Evolutionary conservation across 2,329 filamentous ascomycete genomes (phyloP), one percentile per base, ranked within the genome.

Genomic region (Ascosphaera pollenicola): DNA sequence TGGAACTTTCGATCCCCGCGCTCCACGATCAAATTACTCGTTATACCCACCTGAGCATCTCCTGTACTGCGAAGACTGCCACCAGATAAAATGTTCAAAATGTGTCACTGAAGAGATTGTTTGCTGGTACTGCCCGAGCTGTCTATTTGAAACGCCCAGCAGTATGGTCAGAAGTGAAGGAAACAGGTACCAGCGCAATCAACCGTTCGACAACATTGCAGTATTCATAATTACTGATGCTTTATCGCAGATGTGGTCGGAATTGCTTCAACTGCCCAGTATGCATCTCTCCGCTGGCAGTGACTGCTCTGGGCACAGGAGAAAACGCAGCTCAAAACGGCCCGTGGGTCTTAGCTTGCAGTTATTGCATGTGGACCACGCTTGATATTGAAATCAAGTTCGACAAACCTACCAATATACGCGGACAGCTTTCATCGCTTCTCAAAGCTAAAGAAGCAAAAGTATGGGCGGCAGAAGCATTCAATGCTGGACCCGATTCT

Each of bases 181-280:
- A 35, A 94, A 93, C 59, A 75, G 84, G 83, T 91, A 67, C 43
- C 64, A 57, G 42, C 38, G 35, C 32, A n/a, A n/a, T n/a, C n/a
- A n/a, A n/a, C n/a, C n/a, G n/a, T n/a, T n/a, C n/a, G n/a, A n/a
- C n/a, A n/a, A n/a, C n/a, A n/a, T n/a, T n/a, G n/a, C n/a, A n/a
- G n/a, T n/a, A n/a, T n/a, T n/a, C n/a, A n/a, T n/a, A n/a, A n/a
- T n/a, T n/a, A n/a, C n/a, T n/a, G n/a, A n/a, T 4, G 21, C 21
- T 24, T 10, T 40, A 39, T 19, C 44, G n/a, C 30, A 87, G 84
- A 53, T 94, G 89, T 55, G 87, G 83, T 15, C 70, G 89, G 47
- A 94, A 85, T 54, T 98, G 89, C 59, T 95, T 89, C 63, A 82
- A 91, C 54, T 98, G 89, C 49, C 89, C 89, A 0, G 65, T 85